Base-by-base conservation (phyloP, 331 rosid species). In the Spiraea crenata region DNA sequence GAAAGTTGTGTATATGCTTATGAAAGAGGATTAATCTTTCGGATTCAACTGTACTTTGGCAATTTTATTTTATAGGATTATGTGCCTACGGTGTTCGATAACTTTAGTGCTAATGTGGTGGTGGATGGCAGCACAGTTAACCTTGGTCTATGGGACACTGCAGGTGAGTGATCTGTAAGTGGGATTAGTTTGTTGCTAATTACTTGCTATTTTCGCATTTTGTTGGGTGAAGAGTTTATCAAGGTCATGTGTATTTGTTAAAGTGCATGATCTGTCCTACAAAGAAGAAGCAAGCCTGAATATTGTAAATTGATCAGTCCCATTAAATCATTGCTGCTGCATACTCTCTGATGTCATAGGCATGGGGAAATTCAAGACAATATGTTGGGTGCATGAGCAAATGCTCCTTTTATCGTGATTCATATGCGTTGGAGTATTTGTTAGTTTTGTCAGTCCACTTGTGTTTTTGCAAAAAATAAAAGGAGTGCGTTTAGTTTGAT, bases 41-140 rank as follows among this genome's bases (percentile, higher is more conserved):
- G n/a, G 15, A 34, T 65, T 44, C 9, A 34, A 2, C 25, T 54
- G 41, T 65, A 19, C 5, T 45, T 51, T 13, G 20, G 31, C 31
- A 2, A 35, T 7, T 35, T 25, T 47, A 17, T 63, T 8, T 57
- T n/a, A 15, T 64, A 90, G 96, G 96, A 89, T 71, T 92, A 92
- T 75, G 98, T 92, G 40, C 98, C 98, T 17, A 92, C 98, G 3
- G 96, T 92, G 65, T 92, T 92, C 72, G 96, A 92, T 69, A 92
- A 92, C 86, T 92, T 92, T 63, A 92, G 98, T 77, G 98, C 98
- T 40, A 92, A 92, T 87, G 98, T 92, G 77, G 92, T 89, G 83
- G 96, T 89, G 46, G 96, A 92, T 80, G 98, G 96, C 9, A 87
- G 98, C 85, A 92, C 95, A 14, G 95, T 92, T 56, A 88, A 88